Evolutionary conservation across 306 rosid species (phyloP), one percentile per base, ranked within the genome.

Genomic region (Aeschynomene evenia): DNA sequence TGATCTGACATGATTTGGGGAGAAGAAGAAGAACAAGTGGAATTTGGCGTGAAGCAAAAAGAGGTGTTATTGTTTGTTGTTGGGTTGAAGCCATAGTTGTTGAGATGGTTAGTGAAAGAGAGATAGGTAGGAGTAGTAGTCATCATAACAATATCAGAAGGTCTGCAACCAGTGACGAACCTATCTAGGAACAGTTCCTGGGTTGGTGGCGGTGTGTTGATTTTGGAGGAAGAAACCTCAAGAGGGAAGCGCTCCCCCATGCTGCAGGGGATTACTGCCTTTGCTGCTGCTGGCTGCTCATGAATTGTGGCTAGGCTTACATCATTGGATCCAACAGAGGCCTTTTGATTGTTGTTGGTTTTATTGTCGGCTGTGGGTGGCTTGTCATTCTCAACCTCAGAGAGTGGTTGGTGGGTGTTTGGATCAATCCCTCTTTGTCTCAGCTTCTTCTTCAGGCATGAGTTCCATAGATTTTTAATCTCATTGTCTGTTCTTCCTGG

Each of bases 401-500:
- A 77, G 23, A 87, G 72, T 0, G 87, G 92, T 50, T 85, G 91
- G 87, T 94, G 98, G 6, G 97, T 94, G 80, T 84, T 84, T 33
- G 98, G 98, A 67, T 94, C 98, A 77, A 94, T 90, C 19, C 96
- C 98, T 71, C 76, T 87, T 82, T 87, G 95, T 73, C 86, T 85
- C 3, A 94, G 86, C 88, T 90, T 94, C 95, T 94, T 94, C 82
- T 94, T 94, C 11, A 94, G 84, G 82, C 91, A 77, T 0, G 97
- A 94, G 42, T 94, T 90, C 98, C 98, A 94, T 48, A 94, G 46
- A 36, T 94, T 94, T 34, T 94, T 94, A 21, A 94, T 94, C 83
- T 94, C 98, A 62, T 94, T 94, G 53, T 90, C 97, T 0, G 97
- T 94, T 82, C 98, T 88, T 74, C 98, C 98, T 0, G 98, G 97